Evolutionary conservation across 257 asterid genomes (phyloP).

Genomic region (Euphrasia confusa): DNA sequence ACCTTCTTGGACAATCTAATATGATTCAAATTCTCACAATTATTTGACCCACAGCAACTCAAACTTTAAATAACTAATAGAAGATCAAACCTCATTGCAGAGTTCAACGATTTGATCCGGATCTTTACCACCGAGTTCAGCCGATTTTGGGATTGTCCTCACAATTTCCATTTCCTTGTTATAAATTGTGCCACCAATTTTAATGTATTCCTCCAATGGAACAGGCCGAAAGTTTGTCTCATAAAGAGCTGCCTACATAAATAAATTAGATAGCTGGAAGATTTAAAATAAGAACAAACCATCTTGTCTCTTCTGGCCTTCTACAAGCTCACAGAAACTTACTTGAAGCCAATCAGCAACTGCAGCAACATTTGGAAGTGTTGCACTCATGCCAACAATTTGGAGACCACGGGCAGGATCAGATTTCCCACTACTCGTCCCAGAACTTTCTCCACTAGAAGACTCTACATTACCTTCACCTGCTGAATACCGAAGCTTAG

Average conservation of each 20-base stretch:
- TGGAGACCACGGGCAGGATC: slow-evolving; percentile 86
- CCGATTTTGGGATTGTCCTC: slow-evolving; percentile 62
- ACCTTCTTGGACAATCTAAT: slow-evolving; percentile 94
- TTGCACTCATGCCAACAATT: slow-evolving; percentile 98
- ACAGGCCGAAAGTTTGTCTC: slow-evolving; percentile 97
- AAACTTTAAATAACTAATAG: slow-evolving; percentile 21
- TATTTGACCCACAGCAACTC: slow-evolving; percentile 24
- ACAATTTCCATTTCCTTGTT: slow-evolving; percentile 74
- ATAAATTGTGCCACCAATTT: slow-evolving; percentile 74
- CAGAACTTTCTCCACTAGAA: slow-evolving; percentile 90
- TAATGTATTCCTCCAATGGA: slow-evolving; percentile 88
- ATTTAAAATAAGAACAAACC: slow-evolving; percentile 16
- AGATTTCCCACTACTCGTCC: slow-evolving; percentile 67
- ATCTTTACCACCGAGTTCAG: slow-evolving; percentile 86
- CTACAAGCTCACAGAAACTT: slow-evolving; percentile 29
- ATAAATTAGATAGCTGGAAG: slow-evolving; percentile 8
- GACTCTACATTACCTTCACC: slow-evolving; percentile 89
- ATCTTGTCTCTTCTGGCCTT: not conserved
- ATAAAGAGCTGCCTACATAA: slow-evolving; percentile 82
- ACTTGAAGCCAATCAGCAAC: slow-evolving; percentile 98
- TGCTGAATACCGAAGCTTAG: slow-evolving; percentile 91
- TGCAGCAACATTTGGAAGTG: slow-evolving; percentile 91
- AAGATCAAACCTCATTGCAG: slow-evolving; percentile 78
- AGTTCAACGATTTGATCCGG: slow-evolving; percentile 95
- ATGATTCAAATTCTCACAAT: slow-evolving; percentile 24